phyloP scores from a whole-genome alignment of 345 rosid genomes.

The Hypericum androsaemum region DNA sequence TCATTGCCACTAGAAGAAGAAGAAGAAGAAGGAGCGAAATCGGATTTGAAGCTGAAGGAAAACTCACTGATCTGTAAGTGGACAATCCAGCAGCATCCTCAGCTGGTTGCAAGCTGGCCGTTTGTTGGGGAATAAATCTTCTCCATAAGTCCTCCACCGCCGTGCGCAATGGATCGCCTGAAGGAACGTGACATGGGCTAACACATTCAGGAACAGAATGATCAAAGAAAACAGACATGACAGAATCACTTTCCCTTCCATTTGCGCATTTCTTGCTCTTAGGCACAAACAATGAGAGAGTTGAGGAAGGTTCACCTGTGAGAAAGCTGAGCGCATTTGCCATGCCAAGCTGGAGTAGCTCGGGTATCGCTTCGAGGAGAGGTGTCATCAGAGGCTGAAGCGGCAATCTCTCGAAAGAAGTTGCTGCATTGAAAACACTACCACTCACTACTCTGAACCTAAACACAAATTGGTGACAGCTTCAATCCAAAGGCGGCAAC shows the following conservation, averaged over 20 bases:
- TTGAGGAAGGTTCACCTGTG: constrained; percentile 27
- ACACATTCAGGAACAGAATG: too few relatives aligned
- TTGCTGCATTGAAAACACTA: constrained; percentile 36
- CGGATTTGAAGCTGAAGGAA: too few relatives aligned
- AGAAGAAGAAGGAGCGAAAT: too few relatives aligned
- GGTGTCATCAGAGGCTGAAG: constrained; percentile 41
- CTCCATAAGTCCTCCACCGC: constrained; percentile 6
- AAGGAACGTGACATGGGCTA: neutral
- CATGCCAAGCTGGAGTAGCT: constrained; percentile 21
- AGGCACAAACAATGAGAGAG: too few relatives aligned
- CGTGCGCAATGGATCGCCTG: neutral
- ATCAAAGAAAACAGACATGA: too few relatives aligned
- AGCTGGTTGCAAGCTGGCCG: neutral
- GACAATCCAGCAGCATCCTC: constrained; percentile 8
- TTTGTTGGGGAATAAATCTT: constrained; percentile 10
- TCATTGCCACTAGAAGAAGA: too few relatives aligned
- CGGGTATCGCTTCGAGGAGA: constrained; percentile 44
- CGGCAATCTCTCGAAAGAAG: constrained; percentile 53
- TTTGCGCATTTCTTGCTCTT: too few relatives aligned
- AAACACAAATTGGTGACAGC: too few relatives aligned
- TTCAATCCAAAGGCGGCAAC: too few relatives aligned
- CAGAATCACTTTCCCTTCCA: too few relatives aligned
- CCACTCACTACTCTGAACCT: too few relatives aligned
- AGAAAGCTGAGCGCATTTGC: constrained; percentile 30
- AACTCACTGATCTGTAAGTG: constrained; percentile 13